phyloP scores from a whole-genome alignment of 768 basidiomycete species.

The Calocybe cyanea region DNA sequence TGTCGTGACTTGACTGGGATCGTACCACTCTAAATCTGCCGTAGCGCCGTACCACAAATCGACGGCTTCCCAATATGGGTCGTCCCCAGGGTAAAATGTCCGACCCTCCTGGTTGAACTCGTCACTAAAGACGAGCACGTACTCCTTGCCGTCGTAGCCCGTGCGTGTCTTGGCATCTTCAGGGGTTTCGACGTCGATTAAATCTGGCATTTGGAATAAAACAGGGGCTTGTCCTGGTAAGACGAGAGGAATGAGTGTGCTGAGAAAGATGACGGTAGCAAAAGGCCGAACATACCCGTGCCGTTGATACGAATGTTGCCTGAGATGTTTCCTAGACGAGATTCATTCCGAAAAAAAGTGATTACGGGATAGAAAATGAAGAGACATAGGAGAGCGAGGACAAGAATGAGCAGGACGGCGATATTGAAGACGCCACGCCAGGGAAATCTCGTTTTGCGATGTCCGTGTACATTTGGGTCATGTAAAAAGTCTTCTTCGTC shows the following conservation, averaged over 20 bases:
- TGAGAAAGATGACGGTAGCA: background rate
- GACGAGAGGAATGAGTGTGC: slow-evolving; percentile 10
- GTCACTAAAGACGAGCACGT: slow-evolving; percentile 66
- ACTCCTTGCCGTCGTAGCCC: slow-evolving; percentile 70
- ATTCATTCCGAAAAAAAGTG: slow-evolving; percentile 38
- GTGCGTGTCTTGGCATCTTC: slow-evolving; percentile 48
- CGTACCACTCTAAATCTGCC: no score
- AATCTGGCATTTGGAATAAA: slow-evolving; percentile 50
- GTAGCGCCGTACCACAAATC: no score
- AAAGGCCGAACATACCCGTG: slow-evolving; percentile 27
- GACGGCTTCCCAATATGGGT: no score
- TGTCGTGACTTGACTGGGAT: no score
- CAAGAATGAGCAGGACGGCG: slow-evolving; percentile 58
- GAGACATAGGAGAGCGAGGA: slow-evolving; percentile 57
- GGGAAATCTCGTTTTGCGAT: slow-evolving; percentile 29
- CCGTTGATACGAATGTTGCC: slow-evolving; percentile 63
- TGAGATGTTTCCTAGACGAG: slow-evolving; percentile 41
- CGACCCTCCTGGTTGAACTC: slow-evolving; percentile 64
- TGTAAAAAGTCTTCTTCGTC: slow-evolving; percentile 81
- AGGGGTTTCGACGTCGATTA: slow-evolving; percentile 76
- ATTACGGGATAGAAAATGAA: slow-evolving; percentile 81
- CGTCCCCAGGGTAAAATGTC: no score
- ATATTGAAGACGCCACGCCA: slow-evolving; percentile 60
- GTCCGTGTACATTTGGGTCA: slow-evolving; percentile 46
- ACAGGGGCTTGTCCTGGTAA: slow-evolving; percentile 59